Percentiles rank a stretch among this genome's conserved stretches.
These are phyloP conservation scores for Macrolepiota fuliginosa DNA, from an alignment of 768 basidiomycete genomes.

Conservation along the genomic window DNA sequence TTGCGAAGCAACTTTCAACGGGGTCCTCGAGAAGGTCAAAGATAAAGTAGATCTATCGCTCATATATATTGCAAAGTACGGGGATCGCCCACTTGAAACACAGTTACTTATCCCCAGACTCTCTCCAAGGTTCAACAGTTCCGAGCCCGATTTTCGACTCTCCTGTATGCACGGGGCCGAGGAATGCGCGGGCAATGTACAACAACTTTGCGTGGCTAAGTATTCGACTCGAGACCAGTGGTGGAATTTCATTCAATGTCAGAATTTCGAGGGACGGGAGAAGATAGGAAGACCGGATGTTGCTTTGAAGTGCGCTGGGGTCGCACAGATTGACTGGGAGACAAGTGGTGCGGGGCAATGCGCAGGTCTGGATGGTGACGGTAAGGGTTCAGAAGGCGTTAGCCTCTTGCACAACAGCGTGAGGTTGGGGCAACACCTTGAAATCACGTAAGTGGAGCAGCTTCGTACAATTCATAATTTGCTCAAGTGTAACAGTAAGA, in stretches of 20 bases:
- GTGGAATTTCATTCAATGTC: constrained; percentile 85
- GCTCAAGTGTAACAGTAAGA: constrained; percentile 48
- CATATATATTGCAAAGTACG: constrained; percentile 74
- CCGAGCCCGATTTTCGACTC: constrained; percentile 72
- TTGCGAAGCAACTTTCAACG: constrained; percentile 77
- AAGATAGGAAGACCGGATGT: constrained; percentile 65
- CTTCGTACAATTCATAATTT: background rate
- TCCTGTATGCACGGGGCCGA: constrained; percentile 75
- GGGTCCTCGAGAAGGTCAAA: constrained; percentile 59
- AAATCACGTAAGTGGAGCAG: constrained; percentile 47
- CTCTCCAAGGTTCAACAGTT: constrained; percentile 53
- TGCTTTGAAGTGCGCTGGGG: constrained; percentile 62
- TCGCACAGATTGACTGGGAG: constrained; percentile 69
- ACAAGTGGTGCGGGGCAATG: constrained; percentile 53
- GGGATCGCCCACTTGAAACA: constrained; percentile 13
- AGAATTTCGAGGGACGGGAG: constrained; percentile 63
- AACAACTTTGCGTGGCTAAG: constrained; percentile 79
- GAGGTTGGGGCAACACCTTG: constrained; percentile 36
- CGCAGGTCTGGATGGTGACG: constrained; percentile 61
- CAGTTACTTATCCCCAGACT: background rate
- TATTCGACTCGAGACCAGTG: constrained; percentile 54
- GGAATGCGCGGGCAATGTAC: constrained; percentile 88
- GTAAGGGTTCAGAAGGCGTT: constrained; percentile 61
- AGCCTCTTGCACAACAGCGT: constrained; percentile 64
- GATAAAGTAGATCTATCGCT: constrained; percentile 68